phyloP scores from a whole-genome alignment of 305 asterid genomes.

The Euphrasia arctica region DNA sequence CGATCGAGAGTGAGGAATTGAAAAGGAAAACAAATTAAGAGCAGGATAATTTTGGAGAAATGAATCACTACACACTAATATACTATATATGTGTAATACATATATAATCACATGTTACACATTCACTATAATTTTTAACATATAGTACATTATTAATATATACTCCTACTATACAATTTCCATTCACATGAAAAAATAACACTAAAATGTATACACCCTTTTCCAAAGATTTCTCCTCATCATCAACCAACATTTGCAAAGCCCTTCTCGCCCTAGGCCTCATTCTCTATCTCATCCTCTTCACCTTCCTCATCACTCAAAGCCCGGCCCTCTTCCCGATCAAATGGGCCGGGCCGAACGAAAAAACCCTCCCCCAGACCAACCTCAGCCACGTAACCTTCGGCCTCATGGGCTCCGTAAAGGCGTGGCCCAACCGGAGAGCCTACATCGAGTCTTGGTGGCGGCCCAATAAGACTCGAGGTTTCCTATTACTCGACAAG shows the following conservation, averaged over 20 bases:
- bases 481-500: constrained; percentile 50
- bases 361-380: constrained; percentile 22
- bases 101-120: no score
- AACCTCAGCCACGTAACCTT: constrained; percentile 58
- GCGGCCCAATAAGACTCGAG: constrained; percentile 58
- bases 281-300: constrained; percentile 27
- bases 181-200: not conserved
- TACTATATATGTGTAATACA: no score
- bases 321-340: constrained; percentile 19
- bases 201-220: constrained; percentile 5
- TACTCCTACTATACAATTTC: no score
- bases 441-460: constrained; percentile 74
- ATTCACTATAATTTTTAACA: no score
- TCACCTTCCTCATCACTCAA: constrained; percentile 26
- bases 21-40: no score
- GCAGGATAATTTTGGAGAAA: no score
- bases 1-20: no score
- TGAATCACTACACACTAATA: no score
- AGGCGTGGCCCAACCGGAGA: constrained; percentile 50
- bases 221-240: constrained; percentile 17
- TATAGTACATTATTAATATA: no score
- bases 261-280: constrained; percentile 27
- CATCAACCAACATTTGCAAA: constrained; percentile 28
- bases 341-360: constrained; percentile 2
- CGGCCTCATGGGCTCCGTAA: constrained; percentile 59